Conservation (phyloP, 306 rosid species). For the Gastrolobium bilobum region DNA sequence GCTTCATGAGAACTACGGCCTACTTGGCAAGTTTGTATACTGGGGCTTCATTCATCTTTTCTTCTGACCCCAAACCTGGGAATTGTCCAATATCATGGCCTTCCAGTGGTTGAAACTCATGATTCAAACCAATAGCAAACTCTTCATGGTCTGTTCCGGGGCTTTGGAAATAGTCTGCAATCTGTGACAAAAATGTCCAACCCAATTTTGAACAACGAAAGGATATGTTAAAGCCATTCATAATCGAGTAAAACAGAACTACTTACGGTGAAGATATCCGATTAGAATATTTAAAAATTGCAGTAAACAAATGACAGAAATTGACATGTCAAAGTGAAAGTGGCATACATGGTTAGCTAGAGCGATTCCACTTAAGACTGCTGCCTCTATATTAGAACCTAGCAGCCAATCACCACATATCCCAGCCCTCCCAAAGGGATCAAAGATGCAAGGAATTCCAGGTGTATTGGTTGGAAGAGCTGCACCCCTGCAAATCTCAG, state of each 20-base stretch:
- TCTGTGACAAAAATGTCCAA: constrained; percentile 56
- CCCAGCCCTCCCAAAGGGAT: constrained; percentile 89
- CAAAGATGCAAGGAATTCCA: constrained; percentile 87
- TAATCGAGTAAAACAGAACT: constrained; percentile 35
- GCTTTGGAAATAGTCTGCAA: constrained; percentile 78
- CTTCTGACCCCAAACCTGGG: constrained; percentile 63
- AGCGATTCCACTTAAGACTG: constrained; percentile 87
- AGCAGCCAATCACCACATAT: constrained; percentile 96
- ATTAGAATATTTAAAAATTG: neutral
- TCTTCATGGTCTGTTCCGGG: constrained; percentile 57
- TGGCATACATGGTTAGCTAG: constrained; percentile 77
- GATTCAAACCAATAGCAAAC: constrained; percentile 74
- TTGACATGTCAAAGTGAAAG: constrained; percentile 32
- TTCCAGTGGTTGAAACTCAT: constrained; percentile 69
- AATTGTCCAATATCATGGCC: constrained; percentile 91
- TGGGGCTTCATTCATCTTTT: constrained; percentile 47
- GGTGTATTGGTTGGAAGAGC: constrained; percentile 93
- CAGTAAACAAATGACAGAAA: neutral
- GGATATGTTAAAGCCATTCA: neutral
- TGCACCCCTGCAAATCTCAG: constrained; percentile 81
- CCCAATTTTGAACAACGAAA: constrained; percentile 16
- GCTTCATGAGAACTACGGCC: constrained; percentile 32
- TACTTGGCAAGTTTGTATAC: constrained; percentile 57
- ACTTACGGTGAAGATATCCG: neutral
- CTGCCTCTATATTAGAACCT: constrained; percentile 93